phyloP scores from a whole-genome alignment of 179 eudicot genomes.

The Actinidia arguta region DNA sequence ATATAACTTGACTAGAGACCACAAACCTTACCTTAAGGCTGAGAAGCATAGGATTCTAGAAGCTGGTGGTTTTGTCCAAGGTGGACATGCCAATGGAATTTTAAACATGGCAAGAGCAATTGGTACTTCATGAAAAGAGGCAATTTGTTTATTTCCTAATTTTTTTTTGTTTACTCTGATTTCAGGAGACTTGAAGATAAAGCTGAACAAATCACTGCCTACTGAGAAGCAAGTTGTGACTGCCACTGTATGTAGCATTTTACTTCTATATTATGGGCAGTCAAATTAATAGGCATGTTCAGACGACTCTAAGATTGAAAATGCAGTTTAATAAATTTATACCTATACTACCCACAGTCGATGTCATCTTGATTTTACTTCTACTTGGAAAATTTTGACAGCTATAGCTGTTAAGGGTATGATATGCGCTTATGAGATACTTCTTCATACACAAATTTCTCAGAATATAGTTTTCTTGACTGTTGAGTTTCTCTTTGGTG shows the following conservation, averaged over 20 bases:
- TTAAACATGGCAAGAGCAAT: slow-evolving; percentile 82
- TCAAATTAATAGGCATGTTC: no score
- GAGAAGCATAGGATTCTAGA: slow-evolving; percentile 69
- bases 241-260: slow-evolving; percentile 61
- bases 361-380: no score
- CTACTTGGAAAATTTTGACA: no score
- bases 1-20: slow-evolving; percentile 70
- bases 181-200: slow-evolving; percentile 84
- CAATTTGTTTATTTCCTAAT: not conserved
- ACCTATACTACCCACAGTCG: no score
- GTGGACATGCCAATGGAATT: slow-evolving; percentile 78
- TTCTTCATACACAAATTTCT: no score
- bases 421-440: no score
- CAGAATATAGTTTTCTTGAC: no score
- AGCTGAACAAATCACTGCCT: slow-evolving; percentile 63
- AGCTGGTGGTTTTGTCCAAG: slow-evolving; percentile 79
- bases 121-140: slow-evolving; percentile 38
- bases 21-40: slow-evolving; percentile 72
- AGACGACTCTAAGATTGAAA: no score
- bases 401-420: no score
- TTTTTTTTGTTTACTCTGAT: slow-evolving; percentile 18
- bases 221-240: slow-evolving; percentile 83
- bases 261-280: not conserved
- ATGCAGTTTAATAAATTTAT: no score
- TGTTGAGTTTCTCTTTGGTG: no score